Percentiles rank a stretch among this genome's conserved stretches.
Conservation (phyloP, 345 rosid genomes). For the Lepidium sativum region DNA sequence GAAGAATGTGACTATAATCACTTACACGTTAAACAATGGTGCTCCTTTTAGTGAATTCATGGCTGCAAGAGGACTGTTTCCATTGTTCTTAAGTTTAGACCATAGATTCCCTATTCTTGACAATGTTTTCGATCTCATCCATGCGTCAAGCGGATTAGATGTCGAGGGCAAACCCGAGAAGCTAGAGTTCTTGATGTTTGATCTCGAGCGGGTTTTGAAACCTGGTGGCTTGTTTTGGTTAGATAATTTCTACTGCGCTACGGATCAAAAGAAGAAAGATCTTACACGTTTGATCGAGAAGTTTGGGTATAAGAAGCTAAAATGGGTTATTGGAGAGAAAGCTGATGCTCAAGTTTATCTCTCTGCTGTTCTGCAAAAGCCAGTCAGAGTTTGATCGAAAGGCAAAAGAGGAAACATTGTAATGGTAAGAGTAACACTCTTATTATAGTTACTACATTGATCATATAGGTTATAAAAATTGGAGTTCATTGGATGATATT, state of each 20-base stretch:
- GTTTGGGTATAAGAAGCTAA: slow-evolving; percentile 86
- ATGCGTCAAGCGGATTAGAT: slow-evolving; percentile 62
- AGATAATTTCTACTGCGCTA: slow-evolving; percentile 65
- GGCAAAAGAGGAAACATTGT: not conserved
- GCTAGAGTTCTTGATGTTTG: slow-evolving; percentile 94
- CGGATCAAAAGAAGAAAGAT: slow-evolving; percentile 57
- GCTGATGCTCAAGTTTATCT: slow-evolving; percentile 52
- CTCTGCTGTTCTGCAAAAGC: slow-evolving; percentile 93
- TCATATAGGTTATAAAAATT: slow-evolving; percentile 18
- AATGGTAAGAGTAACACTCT: slow-evolving; percentile 5
- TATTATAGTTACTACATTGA: slow-evolving; percentile 4
- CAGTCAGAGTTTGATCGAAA: slow-evolving; percentile 44
- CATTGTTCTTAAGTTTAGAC: slow-evolving; percentile 76
- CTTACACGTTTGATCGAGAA: slow-evolving; percentile 74
- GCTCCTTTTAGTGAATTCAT: slow-evolving; percentile 79
- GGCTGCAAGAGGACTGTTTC: slow-evolving; percentile 83
- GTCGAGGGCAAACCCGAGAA: slow-evolving; percentile 58
- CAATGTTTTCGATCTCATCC: slow-evolving; percentile 75
- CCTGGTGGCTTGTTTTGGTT: slow-evolving; percentile 87
- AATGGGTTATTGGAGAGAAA: slow-evolving; percentile 93
- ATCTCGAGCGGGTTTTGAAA: slow-evolving; percentile 71
- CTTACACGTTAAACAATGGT: slow-evolving; percentile 58
- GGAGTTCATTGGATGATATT: not conserved
- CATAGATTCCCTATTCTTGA: slow-evolving; percentile 90
- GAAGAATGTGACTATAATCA: slow-evolving; percentile 70